Evolutionary conservation across 164 flowering plant species (phyloP), one percentile per base, ranked within the genome.

Genomic region (Dillenia suffruticosa): DNA sequence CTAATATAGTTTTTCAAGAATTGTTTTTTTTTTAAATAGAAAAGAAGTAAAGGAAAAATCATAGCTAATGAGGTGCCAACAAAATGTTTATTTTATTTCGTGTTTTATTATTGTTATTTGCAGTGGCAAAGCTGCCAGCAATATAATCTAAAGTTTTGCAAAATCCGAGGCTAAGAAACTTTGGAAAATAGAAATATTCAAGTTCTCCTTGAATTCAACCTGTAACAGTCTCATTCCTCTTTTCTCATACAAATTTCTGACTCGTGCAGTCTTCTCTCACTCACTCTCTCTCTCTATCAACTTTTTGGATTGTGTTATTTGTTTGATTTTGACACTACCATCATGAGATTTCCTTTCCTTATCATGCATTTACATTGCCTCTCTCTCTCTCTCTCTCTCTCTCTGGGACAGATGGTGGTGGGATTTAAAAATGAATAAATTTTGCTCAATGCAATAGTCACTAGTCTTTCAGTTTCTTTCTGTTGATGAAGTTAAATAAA

Each of bases 271-370:
- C 62, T 63, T 54, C 49, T 63, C 66, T 66, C 67, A 59, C 65
- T 64, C 65, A 54, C 44, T 63, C 66, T 66, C 67, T 62, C 65
- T 64, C 65, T 58, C 44, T 22, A 26, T 51, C 63, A 65, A 69
- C 77, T 70, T 76, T 72, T 63, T 67, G 68, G 81, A 77, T 68
- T 68, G 76, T 56, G 56, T 68, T 68, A 57, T 77, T 68, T 77
- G 56, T 63, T 64, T 75, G 81, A 73, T 67, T 49, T 62, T 75
- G 81, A 76, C 84, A 73, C 62, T 10, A 49, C 26, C 76, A 80
- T 77, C 81, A 80, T 76, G 80, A 80, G 72, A 73, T 73, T 55
- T 26, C 70, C 76, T 80, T 68, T 75, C 79, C 74, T 64, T 69
- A 73, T 77, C 75, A 69, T 73, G 61, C 76, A 77, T 63, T 73